These are phyloP conservation scores for Candida argentea DNA, from an alignment of 805 yeast species.

Conservation along the genomic window DNA sequence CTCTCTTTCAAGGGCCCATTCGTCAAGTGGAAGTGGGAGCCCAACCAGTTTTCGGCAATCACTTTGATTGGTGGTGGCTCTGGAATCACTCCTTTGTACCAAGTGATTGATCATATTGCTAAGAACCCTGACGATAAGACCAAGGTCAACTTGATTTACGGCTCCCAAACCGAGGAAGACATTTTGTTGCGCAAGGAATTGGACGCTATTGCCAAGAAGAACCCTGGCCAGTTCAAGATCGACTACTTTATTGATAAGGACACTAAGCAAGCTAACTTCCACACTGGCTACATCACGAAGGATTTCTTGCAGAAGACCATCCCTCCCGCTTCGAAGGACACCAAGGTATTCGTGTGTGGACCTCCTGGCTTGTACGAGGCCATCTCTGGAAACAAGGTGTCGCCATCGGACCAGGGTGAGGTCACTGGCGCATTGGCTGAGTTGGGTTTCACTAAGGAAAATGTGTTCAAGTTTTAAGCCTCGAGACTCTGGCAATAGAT, in stretches of 20 bases:
- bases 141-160: slow-evolving; percentile 74
- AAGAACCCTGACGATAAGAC: slow-evolving; percentile 82
- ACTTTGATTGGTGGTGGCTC: slow-evolving; percentile 92
- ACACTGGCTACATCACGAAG: slow-evolving; percentile 68
- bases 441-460: slow-evolving; percentile 76
- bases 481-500: neutral
- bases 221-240: slow-evolving; percentile 72
- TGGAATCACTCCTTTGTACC: slow-evolving; percentile 94
- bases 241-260: slow-evolving; percentile 72
- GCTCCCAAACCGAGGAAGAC: slow-evolving; percentile 68
- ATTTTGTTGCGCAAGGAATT: slow-evolving; percentile 71
- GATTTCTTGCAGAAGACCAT: slow-evolving; percentile 55
- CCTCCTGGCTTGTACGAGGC: slow-evolving; percentile 90
- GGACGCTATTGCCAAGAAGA: slow-evolving; percentile 52
- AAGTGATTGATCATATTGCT: slow-evolving; percentile 67
- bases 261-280: slow-evolving; percentile 41
- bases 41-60: slow-evolving; percentile 73
- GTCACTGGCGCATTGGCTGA: slow-evolving; percentile 80
- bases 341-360: slow-evolving; percentile 82
- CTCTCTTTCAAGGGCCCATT: slow-evolving; percentile 92
- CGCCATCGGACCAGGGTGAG: slow-evolving; percentile 93
- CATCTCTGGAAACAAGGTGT: slow-evolving; percentile 72
- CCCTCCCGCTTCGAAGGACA: slow-evolving; percentile 52
- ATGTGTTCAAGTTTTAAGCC: slow-evolving; percentile 76
- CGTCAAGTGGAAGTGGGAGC: slow-evolving; percentile 81